Percentiles rank a stretch among this genome's conserved stretches.
These are phyloP conservation scores for Cyberlindnera veronae DNA, from an alignment of 805 yeast genomes.

Conservation along the genomic window DNA sequence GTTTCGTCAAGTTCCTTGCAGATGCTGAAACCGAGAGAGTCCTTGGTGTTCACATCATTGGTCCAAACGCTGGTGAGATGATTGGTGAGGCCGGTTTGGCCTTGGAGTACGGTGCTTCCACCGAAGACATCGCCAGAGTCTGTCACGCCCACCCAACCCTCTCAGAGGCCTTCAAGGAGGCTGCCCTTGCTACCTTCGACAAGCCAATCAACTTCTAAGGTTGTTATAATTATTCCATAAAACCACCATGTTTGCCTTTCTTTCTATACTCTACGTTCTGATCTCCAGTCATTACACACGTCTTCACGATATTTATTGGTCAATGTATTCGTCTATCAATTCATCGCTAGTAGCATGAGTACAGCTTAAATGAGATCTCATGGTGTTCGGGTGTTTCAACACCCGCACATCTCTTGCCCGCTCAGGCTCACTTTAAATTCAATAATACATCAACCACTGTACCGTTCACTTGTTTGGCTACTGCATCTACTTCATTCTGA, in stretches of 20 bases:
- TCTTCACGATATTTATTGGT: neutral
- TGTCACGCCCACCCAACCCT: constrained; percentile 99
- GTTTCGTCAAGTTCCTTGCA: constrained; percentile 91
- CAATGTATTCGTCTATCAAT: neutral
- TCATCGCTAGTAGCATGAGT: neutral
- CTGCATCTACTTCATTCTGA: too few relatives aligned
- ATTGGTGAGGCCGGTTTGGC: constrained; percentile 98
- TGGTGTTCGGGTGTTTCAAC: neutral
- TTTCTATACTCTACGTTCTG: neutral
- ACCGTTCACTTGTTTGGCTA: too few relatives aligned
- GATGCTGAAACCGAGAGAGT: constrained; percentile 97
- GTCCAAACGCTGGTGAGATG: constrained; percentile 99
- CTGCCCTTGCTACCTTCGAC: constrained; percentile 86
- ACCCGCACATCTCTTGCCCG: too few relatives aligned
- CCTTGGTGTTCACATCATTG: constrained; percentile 94
- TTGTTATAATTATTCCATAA: neutral
- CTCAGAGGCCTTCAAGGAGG: constrained; percentile 97
- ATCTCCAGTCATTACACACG: neutral
- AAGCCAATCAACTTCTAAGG: constrained; percentile 82
- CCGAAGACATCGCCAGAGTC: constrained; percentile 95
- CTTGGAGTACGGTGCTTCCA: constrained; percentile 96
- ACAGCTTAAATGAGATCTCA: neutral
- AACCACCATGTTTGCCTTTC: neutral
- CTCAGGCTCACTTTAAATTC: too few relatives aligned
- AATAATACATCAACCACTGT: too few relatives aligned